A percentile compares a stretch with the other conserved stretches of the same genome.
Evolutionary conservation across 1,284 basidiomycete genomes (phyloP).

Genomic region (Boletus semigastroideus): DNA sequence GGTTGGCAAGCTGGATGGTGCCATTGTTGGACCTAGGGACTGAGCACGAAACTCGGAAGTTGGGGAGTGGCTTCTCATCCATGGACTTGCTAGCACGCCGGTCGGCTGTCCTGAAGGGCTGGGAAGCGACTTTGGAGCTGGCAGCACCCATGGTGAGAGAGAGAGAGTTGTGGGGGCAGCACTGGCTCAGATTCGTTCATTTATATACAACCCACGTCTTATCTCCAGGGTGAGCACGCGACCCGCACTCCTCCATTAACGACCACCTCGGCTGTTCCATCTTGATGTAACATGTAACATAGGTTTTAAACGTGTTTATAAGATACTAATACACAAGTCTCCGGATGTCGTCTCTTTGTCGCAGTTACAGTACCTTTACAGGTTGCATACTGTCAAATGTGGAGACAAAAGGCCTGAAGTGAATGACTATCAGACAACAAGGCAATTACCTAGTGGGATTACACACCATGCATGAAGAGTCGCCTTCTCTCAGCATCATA

Average conservation of each 20-base stretch:
- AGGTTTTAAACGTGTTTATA: no score
- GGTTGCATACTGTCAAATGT: conserved; percentile 32
- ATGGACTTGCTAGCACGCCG: conserved; percentile 21
- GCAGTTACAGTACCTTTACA: conserved; percentile 13
- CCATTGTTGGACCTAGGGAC: conserved; percentile 50
- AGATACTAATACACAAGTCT: not conserved
- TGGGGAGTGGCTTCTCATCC: conserved; percentile 27
- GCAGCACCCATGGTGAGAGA: conserved; percentile 24
- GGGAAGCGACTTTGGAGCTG: conserved; percentile 25
- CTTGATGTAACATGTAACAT: no score
- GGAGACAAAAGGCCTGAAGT: conserved; percentile 32
- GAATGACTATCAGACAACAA: conserved; percentile 10
- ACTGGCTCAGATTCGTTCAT: conserved; percentile 18
- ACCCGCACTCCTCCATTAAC: conserved; percentile 6
- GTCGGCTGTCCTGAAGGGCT: conserved; percentile 17
- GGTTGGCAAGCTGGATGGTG: conserved; percentile 54
- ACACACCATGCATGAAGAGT: conserved; percentile 58
- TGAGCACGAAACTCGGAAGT: conserved; percentile 2
- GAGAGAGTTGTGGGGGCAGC: conserved; percentile 8
- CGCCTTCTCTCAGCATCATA: conserved; percentile 48
- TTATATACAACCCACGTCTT: conserved; percentile 27
- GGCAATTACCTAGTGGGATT: not conserved
- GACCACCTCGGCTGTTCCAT: not conserved
- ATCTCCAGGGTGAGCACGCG: conserved; percentile 16
- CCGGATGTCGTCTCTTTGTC: not conserved